Conservation (phyloP, 2,329 filamentous ascomycete species). For the Cordyceps pruinosa region DNA sequence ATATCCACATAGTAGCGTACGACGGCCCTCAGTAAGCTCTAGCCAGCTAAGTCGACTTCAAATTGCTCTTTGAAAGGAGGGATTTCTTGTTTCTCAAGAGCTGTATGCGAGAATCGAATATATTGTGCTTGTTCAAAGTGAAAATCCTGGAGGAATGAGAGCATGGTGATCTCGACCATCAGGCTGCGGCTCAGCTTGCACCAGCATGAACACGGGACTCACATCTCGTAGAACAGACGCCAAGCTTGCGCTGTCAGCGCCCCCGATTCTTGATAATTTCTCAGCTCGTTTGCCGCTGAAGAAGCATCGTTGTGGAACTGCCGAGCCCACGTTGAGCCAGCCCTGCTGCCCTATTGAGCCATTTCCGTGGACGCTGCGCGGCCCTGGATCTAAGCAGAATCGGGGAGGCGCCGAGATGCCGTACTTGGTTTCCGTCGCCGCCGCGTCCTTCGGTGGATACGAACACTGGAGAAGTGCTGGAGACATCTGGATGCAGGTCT, state of each 20-base stretch:
- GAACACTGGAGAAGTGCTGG: neutral
- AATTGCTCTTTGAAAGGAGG: neutral
- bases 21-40: neutral
- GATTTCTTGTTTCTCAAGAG: neutral
- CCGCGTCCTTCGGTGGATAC: neutral
- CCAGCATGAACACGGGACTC: neutral
- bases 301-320: neutral
- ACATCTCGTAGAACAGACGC: neutral
- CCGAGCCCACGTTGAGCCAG: neutral
- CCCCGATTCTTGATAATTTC: neutral
- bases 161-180: too few relatives aligned
- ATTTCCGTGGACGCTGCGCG: neutral
- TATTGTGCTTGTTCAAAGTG: too few relatives aligned
- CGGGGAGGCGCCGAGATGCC: neutral
- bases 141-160: too few relatives aligned
- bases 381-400: conserved; percentile 2
- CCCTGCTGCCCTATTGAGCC: neutral
- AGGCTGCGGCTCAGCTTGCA: too few relatives aligned
- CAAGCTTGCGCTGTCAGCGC: neutral
- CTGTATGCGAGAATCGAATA: too few relatives aligned
- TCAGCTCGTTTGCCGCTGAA: neutral
- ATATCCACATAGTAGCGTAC: neutral
- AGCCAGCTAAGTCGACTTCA: neutral
- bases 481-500: neutral
- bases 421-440: neutral